These are phyloP conservation scores for Ensete ventricosum DNA, from an alignment of 176 grass and related monocot genomes.

Conservation along the genomic window DNA sequence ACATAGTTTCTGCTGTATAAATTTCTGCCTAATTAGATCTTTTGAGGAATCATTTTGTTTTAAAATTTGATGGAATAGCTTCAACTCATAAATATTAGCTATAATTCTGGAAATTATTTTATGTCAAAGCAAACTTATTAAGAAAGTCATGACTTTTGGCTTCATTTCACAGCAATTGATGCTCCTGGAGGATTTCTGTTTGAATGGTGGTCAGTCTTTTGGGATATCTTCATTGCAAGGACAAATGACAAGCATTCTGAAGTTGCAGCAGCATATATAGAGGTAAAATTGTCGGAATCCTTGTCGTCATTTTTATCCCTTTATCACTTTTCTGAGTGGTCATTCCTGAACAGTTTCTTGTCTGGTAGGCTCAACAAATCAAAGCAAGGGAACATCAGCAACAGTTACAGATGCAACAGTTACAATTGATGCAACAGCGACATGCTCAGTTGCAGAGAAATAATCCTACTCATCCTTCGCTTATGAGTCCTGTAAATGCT, in stretches of 20 bases:
- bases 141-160: slow-evolving; percentile 4
- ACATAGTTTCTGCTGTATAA: not conserved
- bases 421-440: slow-evolving; percentile 2
- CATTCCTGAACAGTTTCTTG: too few species aligned
- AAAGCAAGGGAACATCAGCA: slow-evolving; percentile 3
- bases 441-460: slow-evolving; percentile 1
- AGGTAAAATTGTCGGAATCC: slow-evolving; percentile 27
- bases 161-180: slow-evolving; percentile 68
- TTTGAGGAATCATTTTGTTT: too few species aligned
- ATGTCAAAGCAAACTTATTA: not conserved
- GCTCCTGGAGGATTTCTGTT: slow-evolving; percentile 98
- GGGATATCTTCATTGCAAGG: slow-evolving; percentile 97
- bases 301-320: slow-evolving; percentile 2
- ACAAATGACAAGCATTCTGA: slow-evolving; percentile 98
- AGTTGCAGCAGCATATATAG: slow-evolving; percentile 84
- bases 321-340: not conserved
- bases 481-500: not conserved
- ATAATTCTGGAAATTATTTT: not conserved
- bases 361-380: not conserved
- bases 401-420: slow-evolving; percentile 7
- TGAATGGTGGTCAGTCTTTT: slow-evolving; percentile 99
- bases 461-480: not conserved
- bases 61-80: not conserved
- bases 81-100: not conserved
- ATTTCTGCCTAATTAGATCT: not conserved